Conservation (phyloP, 192 early-diverging fungal species). For the Globomyces pollinis-pini region DNA sequence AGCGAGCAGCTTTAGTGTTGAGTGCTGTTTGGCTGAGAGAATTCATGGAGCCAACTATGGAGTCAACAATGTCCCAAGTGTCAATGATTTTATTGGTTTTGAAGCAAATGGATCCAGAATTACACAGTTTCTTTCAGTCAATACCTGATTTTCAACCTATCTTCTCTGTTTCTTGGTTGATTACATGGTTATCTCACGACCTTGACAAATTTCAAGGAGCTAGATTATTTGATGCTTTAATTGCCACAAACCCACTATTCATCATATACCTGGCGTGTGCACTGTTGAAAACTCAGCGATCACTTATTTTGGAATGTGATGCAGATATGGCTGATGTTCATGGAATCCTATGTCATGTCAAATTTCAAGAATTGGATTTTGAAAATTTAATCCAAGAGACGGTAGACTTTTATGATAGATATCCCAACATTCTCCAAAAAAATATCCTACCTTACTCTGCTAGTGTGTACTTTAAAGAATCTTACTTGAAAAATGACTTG, state of each 20-base stretch:
- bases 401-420: background rate
- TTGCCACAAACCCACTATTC: conserved; percentile 53
- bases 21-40: conserved; percentile 23
- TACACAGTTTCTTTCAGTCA: conserved; percentile 8
- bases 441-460: conserved; percentile 13
- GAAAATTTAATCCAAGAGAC: no score
- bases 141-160: conserved; percentile 47
- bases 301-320: conserved; percentile 11
- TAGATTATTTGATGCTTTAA: conserved; percentile 58
- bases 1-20: conserved; percentile 45
- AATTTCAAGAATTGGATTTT: no score
- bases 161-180: conserved; percentile 63
- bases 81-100: conserved; percentile 23
- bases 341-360: no score
- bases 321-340: no score
- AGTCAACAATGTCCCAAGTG: conserved; percentile 42
- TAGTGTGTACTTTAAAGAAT: no score
- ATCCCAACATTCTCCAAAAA: conserved; percentile 15
- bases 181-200: conserved; percentile 72
- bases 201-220: conserved; percentile 40
- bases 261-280: background rate
- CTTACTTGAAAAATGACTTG: no score
- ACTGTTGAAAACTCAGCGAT: conserved; percentile 12
- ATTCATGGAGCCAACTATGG: conserved; percentile 20
- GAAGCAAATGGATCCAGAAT: background rate